phyloP scores from a whole-genome alignment of 2,329 filamentous ascomycete species.

The Phoma sp. region DNA sequence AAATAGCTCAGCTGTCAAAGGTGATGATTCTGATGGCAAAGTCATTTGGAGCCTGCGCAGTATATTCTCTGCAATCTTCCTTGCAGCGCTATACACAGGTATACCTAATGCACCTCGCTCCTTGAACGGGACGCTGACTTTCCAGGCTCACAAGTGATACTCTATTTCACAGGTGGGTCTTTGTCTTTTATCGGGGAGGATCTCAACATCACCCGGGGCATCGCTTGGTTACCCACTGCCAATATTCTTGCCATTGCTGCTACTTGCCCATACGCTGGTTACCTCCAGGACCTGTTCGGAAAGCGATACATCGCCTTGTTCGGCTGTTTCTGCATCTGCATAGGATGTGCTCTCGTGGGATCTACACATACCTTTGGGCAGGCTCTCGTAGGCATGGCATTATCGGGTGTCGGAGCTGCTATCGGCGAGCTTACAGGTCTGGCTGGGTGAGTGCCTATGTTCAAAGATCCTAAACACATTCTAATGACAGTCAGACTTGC shows the following conservation, averaged over 20 bases:
- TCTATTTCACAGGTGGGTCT: constrained; percentile 44
- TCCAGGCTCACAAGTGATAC: constrained; percentile 42
- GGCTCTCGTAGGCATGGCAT: constrained; percentile 42
- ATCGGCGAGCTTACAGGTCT: constrained; percentile 45
- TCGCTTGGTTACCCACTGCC: constrained; percentile 43
- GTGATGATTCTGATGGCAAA: constrained; percentile 50
- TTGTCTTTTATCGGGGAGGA: constrained; percentile 40
- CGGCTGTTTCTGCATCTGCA: constrained; percentile 37
- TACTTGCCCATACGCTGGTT: constrained; percentile 43
- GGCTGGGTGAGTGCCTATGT: constrained; percentile 34
- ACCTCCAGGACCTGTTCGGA: constrained; percentile 45
- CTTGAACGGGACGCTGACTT: not conserved
- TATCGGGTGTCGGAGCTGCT: constrained; percentile 44
- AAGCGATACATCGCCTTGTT: constrained; percentile 46
- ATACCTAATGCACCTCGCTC: not conserved
- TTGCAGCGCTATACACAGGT: constrained; percentile 48
- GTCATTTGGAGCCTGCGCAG: constrained; percentile 44
- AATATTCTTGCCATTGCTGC: constrained; percentile 46
- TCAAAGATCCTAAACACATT: not conserved
- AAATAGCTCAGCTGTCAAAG: constrained; percentile 46
- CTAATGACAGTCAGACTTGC: constrained; percentile 31
- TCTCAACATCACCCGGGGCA: constrained; percentile 28
- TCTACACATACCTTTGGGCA: constrained; percentile 42
- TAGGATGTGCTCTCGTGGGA: constrained; percentile 38
- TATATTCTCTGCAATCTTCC: constrained; percentile 45